These are phyloP conservation scores for Thoreauomyces humboldtii DNA, from an alignment of 192 early-diverging fungal species.

Conservation along the genomic window DNA sequence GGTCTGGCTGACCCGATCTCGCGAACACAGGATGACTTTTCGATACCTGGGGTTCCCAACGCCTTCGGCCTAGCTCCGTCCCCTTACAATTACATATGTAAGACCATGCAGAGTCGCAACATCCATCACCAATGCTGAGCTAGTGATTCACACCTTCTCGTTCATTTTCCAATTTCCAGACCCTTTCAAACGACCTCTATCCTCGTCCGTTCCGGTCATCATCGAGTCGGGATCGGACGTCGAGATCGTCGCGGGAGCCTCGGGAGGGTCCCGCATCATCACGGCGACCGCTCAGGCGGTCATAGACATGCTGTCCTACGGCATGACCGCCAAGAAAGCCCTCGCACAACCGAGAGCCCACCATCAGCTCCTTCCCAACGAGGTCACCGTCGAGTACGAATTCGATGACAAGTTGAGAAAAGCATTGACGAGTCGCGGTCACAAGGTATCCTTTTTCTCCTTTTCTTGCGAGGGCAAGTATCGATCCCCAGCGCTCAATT, in stretches of 20 bases:
- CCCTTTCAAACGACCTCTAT: slow-evolving; percentile 82
- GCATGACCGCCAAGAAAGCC: slow-evolving; percentile 63
- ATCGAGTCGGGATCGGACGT: slow-evolving; percentile 51
- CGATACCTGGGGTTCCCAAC: slow-evolving; percentile 52
- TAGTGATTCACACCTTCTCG: not conserved
- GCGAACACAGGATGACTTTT: slow-evolving; percentile 72
- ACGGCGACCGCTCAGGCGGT: slow-evolving; percentile 73
- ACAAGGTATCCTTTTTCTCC: slow-evolving; percentile 2
- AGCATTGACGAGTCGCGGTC: slow-evolving; percentile 18
- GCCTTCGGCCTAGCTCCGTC: slow-evolving; percentile 76
- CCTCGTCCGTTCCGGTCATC: slow-evolving; percentile 60
- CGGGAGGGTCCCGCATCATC: slow-evolving; percentile 83
- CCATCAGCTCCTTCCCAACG: slow-evolving; percentile 87
- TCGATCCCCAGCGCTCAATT: not conserved
- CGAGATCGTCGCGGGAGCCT: slow-evolving; percentile 70
- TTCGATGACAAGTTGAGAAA: slow-evolving; percentile 2
- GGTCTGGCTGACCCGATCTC: not conserved
- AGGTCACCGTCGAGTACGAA: slow-evolving; percentile 36
- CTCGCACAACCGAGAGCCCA: slow-evolving; percentile 75
- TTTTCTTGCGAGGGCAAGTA: not conserved
- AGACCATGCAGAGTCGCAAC: too few relatives aligned
- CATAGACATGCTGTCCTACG: slow-evolving; percentile 73
- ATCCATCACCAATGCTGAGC: too few relatives aligned
- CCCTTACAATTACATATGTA: slow-evolving; percentile 76
- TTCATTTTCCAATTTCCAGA: slow-evolving; percentile 37